Base-by-base conservation (phyloP, 2,329 filamentous ascomycete genomes). In the Colletotrichum sp. region DNA sequence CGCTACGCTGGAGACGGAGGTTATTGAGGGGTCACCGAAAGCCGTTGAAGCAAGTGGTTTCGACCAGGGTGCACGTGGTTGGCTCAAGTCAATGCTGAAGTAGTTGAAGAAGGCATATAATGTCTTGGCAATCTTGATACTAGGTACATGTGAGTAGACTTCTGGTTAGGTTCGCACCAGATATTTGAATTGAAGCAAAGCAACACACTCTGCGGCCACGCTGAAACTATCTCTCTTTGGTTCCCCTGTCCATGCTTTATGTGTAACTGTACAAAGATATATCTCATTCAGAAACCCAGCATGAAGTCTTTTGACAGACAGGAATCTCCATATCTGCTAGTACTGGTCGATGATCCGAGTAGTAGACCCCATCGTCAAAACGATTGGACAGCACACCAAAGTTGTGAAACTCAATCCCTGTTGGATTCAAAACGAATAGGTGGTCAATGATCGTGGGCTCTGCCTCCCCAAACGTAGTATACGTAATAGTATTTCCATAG, bases 271-370 rank as follows among this genome's bases (percentile, higher is more conserved):
- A 48, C 9, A 48, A 48, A 12, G 19, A 48, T 52, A 13, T 13
- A 19, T 22, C 11, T 22, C 44, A 25, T 52, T 52, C 6, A 30
- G 0, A 59, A 9, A 0, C 8, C 5, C 22, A 2, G 15, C 8
- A 0, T 59, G 25, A 59, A 30, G 25, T 59, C 5, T 9, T 27
- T 59, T 27, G 8, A 64, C 3, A 64, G 19, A 36, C 4, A 0
- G 30, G 16, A 22, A 90, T 80, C 48, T 87, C 81, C 64, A 92
- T 73, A 82, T 94, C 93, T n/a, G 89, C 89, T 66, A 94, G 88
- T 25, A 94, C 91, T 48, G 92, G 88, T 74, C 92, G 85, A 81
- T 95, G 93, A 80, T 95, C 93, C 72, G 92, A 94, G 52, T 89
- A 84, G 78, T 87, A 92, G 12, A 94, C 84, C 5, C 87, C 87